Evolutionary conservation across 495 filamentous ascomycete species (phyloP).

Genomic region (Xylaria flabelliformis): DNA sequence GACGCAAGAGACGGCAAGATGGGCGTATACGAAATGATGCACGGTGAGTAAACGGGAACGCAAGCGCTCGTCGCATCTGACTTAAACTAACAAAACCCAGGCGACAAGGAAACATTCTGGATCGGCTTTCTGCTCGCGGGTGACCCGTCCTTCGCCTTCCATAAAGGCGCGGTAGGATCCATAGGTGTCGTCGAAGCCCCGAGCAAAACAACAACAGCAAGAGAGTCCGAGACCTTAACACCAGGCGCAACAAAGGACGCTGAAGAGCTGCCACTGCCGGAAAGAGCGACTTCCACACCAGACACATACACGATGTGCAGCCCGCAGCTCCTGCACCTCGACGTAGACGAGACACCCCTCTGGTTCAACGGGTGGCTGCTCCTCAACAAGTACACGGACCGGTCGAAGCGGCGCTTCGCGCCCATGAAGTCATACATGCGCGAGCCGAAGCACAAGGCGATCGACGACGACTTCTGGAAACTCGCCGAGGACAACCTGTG

Average conservation of each 20-base stretch:
- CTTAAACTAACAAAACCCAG: conserved; percentile 14
- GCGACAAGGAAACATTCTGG: conserved; percentile 46
- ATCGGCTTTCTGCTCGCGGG: conserved; percentile 42
- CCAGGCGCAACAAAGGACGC: background rate
- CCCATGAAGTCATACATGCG: conserved; percentile 22
- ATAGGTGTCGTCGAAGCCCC: conserved; percentile 31
- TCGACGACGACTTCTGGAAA: conserved; percentile 23
- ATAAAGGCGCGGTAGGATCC: conserved; percentile 38
- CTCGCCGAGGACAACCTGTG: conserved; percentile 25
- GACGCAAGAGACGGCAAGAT: conserved; percentile 40
- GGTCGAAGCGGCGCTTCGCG: conserved; percentile 15
- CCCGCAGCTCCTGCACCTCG: conserved; percentile 40
- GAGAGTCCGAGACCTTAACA: background rate
- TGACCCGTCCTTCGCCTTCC: conserved; percentile 36
- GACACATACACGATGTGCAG: conserved; percentile 34
- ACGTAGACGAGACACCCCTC: conserved; percentile 34
- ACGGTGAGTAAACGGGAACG: conserved; percentile 28
- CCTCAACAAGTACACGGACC: conserved; percentile 32
- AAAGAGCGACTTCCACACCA: background rate
- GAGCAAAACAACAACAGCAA: background rate
- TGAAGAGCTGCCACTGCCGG: background rate
- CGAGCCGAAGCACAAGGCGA: background rate
- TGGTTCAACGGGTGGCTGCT: conserved; percentile 42
- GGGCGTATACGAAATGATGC: conserved; percentile 38
- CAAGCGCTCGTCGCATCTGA: background rate